These are phyloP conservation scores for Pseudogymnoascus sp. DNA, from an alignment of 2,329 filamentous ascomycete genomes.

Conservation along the genomic window DNA sequence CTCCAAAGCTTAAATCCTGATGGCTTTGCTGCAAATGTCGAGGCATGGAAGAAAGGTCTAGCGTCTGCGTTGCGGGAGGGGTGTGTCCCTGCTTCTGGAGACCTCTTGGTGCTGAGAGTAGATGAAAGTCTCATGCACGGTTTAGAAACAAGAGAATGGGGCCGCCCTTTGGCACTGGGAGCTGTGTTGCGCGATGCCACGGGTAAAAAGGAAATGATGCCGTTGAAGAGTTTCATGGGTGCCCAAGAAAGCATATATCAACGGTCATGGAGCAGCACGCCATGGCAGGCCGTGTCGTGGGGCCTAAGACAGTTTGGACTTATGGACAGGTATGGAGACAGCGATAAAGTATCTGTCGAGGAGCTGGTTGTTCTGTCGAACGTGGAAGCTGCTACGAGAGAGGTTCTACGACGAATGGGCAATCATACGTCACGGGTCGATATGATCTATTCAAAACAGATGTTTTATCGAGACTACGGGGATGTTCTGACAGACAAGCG, in stretches of 20 bases:
- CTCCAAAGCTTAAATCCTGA: conserved; percentile 76
- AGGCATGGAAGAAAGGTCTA: conserved; percentile 72
- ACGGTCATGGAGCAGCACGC: conserved; percentile 54
- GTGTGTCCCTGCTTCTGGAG: conserved; percentile 36
- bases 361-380: conserved; percentile 62
- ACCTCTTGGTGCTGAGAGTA: conserved; percentile 47
- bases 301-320: conserved; percentile 65
- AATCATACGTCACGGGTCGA: conserved; percentile 51
- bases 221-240: conserved; percentile 60
- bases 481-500: conserved; percentile 43
- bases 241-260: conserved; percentile 67
- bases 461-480: conserved; percentile 56
- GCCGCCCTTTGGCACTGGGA: conserved; percentile 72
- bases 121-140: conserved; percentile 61
- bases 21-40: conserved; percentile 73
- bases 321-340: conserved; percentile 39
- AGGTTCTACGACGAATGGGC: conserved; percentile 42
- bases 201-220: conserved; percentile 61
- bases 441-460: conserved; percentile 59
- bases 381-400: conserved; percentile 52
- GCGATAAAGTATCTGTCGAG: conserved; percentile 53
- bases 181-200: conserved; percentile 73
- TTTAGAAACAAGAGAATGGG: conserved; percentile 71
- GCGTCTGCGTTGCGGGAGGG: conserved; percentile 63
- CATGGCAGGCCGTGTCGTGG: conserved; percentile 70